Evolutionary conservation across 352 stramenopile genomes (phyloP), one percentile per base, ranked within the genome.

Genomic region (Phytopythium mirpurense): DNA sequence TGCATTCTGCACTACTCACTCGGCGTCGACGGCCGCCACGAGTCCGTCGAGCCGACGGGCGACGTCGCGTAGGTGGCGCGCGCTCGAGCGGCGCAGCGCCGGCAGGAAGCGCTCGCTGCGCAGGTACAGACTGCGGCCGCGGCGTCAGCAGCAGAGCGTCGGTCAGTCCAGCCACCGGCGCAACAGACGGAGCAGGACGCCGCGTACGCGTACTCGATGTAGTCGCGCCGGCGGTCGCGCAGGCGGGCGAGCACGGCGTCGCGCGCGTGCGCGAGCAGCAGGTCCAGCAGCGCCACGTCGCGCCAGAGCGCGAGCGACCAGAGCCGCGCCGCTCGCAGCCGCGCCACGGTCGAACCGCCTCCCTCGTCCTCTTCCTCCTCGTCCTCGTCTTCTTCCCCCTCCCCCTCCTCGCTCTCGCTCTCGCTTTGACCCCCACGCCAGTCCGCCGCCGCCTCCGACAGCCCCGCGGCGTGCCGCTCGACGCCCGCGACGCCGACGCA

Each of bases 141-240:
- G 29, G 29, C 29, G 29, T 5, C 2, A 18, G 10, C 32, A 15
- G 14, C 41, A 32, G 7, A 32, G 41, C 23, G 40, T 27, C 19
- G 21, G 18, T 18, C n/a, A 51, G 6, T 16, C 5, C 41, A 34
- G 5, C 3, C 16, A 21, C 5, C n/a, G n/a, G n/a, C n/a, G n/a
- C n/a, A n/a, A n/a, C n/a, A n/a, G n/a, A n/a, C n/a, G n/a, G n/a
- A n/a, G n/a, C n/a, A n/a, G n/a, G n/a, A n/a, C n/a, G n/a, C n/a
- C n/a, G n/a, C n/a, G n/a, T n/a, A 12, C 5, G 60, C 75, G 48
- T 54, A 88, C 77, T 86, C 68, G 38, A 88, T 60, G 55, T 71
- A 72, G 44, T 86, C 74, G 23, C 66, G 60, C 41, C 62, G 69
- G 5, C 51, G 57, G 21, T 57, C 63, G 12, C 63, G 27, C 7